Evolutionary conservation across 2,329 filamentous ascomycete genomes (phyloP).

Genomic region (Pseudocercospora musae): DNA sequence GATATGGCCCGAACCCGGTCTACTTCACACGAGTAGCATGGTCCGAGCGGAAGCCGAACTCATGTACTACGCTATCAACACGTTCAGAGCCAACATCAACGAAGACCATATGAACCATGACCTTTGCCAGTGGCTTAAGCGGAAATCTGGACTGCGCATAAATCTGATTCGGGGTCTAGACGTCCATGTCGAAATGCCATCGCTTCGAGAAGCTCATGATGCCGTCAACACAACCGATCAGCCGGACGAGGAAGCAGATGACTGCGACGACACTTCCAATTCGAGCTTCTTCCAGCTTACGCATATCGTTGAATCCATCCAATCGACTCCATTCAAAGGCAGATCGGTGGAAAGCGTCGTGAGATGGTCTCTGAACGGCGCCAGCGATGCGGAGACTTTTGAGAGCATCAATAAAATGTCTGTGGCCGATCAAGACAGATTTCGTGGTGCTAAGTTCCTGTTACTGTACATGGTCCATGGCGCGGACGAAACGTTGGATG

Average conservation of each 20-base stretch:
- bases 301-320: constrained; percentile 14
- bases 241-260: not conserved
- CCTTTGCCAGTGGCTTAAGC: constrained; percentile 16
- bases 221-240: not conserved
- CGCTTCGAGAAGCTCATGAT: not conserved
- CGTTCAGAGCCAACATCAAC: constrained; percentile 15
- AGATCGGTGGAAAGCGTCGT: constrained; percentile 9
- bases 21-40: constrained; percentile 19
- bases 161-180: constrained; percentile 14
- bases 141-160: constrained; percentile 8
- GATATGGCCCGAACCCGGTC: constrained; percentile 15
- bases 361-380: constrained; percentile 17
- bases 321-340: not conserved
- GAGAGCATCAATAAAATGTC: constrained; percentile 18
- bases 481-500: constrained; percentile 10
- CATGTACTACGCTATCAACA: constrained; percentile 25
- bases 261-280: constrained; percentile 3
- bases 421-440: constrained; percentile 14
- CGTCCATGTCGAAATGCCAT: constrained; percentile 19
- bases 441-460: constrained; percentile 18
- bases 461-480: constrained; percentile 19
- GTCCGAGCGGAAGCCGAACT: constrained; percentile 23
- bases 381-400: constrained; percentile 14
- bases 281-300: constrained; percentile 10
- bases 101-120: constrained; percentile 13